Percentiles rank a stretch among this genome's conserved stretches.
phyloP scores from a whole-genome alignment of 192 early-diverging fungal genomes.

The Jimgerdemannia flammicorona region DNA sequence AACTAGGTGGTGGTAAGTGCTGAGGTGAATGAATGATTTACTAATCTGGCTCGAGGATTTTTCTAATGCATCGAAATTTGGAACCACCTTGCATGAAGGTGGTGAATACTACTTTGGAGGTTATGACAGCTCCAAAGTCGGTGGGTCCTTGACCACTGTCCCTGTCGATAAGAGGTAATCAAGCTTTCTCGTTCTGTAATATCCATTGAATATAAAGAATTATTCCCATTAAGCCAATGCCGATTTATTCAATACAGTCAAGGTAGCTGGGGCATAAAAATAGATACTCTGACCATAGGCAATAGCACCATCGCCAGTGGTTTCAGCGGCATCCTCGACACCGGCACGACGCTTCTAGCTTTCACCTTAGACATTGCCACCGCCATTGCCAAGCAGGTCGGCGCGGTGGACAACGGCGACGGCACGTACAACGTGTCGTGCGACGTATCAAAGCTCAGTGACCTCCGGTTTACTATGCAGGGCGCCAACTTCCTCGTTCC shows the following conservation, averaged over 20 bases:
- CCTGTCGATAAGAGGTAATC: slow-evolving; percentile 23
- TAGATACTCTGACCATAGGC: slow-evolving; percentile 1
- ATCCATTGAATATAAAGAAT: too few species aligned
- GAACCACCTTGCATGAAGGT: neutral
- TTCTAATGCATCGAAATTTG: neutral
- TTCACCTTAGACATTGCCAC: slow-evolving; percentile 27
- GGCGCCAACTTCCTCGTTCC: slow-evolving; percentile 28
- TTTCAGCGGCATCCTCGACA: slow-evolving; percentile 52
- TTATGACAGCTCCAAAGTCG: slow-evolving; percentile 29
- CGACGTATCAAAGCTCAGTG: slow-evolving; percentile 14
- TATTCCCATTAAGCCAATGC: too few species aligned
- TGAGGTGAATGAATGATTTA: slow-evolving; percentile 2
- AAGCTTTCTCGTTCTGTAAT: too few species aligned
- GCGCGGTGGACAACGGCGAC: slow-evolving; percentile 16
- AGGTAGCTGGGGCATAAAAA: slow-evolving; percentile 21
- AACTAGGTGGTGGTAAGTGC: slow-evolving; percentile 18
- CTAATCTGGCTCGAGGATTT: neutral
- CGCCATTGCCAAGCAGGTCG: slow-evolving; percentile 8
- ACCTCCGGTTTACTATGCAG: slow-evolving; percentile 30
- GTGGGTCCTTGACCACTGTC: slow-evolving; percentile 38
- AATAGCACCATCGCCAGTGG: slow-evolving; percentile 3
- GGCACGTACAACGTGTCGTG: slow-evolving; percentile 16
- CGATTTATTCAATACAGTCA: neutral
- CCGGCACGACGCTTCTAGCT: slow-evolving; percentile 61
- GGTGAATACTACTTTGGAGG: slow-evolving; percentile 47